phyloP scores from a whole-genome alignment of 1,139 yeast species.

The Pichia sp. region DNA sequence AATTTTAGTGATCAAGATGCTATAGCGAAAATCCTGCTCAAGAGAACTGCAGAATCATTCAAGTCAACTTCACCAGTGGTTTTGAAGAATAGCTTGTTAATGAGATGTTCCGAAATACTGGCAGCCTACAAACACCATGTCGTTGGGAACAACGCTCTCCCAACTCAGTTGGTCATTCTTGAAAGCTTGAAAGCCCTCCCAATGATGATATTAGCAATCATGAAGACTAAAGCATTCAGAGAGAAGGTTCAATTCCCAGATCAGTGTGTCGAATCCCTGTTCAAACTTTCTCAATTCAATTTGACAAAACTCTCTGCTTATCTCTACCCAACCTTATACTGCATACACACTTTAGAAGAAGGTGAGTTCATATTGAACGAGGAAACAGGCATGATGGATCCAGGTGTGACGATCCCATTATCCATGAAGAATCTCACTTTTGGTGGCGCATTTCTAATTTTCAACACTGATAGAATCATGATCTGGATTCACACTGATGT shows the following conservation, averaged over 20 bases:
- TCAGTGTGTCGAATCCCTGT: constrained; percentile 52
- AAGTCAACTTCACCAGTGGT: constrained; percentile 49
- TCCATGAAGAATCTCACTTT: constrained; percentile 40
- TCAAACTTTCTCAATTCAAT: constrained; percentile 48
- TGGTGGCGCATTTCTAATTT: constrained; percentile 75
- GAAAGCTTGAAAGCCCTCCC: constrained; percentile 72
- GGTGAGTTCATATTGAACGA: constrained; percentile 45
- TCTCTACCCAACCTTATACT: constrained; percentile 76
- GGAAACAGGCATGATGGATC: constrained; percentile 29
- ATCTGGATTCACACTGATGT: constrained; percentile 72
- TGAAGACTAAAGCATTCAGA: constrained; percentile 61
- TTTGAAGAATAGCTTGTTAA: constrained; percentile 55
- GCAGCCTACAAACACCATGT: constrained; percentile 66
- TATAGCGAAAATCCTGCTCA: constrained; percentile 59
- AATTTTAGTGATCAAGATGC: constrained; percentile 84
- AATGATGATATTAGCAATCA: constrained; percentile 57
- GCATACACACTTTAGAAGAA: constrained; percentile 59
- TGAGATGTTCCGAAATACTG: constrained; percentile 63
- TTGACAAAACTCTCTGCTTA: constrained; percentile 54
- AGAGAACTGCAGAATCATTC: constrained; percentile 59
- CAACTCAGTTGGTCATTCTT: constrained; percentile 74
- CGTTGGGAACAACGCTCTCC: constrained; percentile 38
- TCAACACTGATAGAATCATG: constrained; percentile 56
- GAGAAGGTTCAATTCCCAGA: constrained; percentile 44
- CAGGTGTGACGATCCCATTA: constrained; percentile 45